A percentile compares a stretch with the other conserved stretches of the same genome.
Conservation (phyloP, 2,329 filamentous ascomycete species). For the Paracamarosporium sp. region DNA sequence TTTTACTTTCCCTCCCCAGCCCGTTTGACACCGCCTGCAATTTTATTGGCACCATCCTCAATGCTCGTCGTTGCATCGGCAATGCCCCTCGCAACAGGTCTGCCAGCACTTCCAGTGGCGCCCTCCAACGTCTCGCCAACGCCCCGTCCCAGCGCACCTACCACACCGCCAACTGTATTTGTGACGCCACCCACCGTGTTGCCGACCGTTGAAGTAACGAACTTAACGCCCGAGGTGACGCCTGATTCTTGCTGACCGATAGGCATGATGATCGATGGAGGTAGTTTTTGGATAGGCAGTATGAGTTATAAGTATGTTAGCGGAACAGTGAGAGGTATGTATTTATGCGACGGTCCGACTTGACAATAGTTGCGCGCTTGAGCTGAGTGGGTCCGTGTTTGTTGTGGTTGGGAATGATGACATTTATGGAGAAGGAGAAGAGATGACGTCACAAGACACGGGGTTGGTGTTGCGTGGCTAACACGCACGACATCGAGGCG, state of each 20-base stretch:
- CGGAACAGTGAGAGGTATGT: not conserved
- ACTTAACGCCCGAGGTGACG: constrained; percentile 60
- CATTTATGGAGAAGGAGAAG: not conserved
- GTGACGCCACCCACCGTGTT: constrained; percentile 62
- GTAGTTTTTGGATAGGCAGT: not conserved
- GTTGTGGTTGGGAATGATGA: not conserved
- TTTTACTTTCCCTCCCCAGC: constrained; percentile 54
- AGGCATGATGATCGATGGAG: constrained; percentile 33
- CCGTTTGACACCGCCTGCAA: constrained; percentile 55
- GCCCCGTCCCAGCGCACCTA: constrained; percentile 55
- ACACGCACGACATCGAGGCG: not conserved
- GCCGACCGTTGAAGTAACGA: constrained; percentile 62
- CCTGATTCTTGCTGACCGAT: constrained; percentile 50
- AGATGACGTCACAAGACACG: not conserved
- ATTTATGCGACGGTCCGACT: not conserved
- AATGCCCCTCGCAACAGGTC: constrained; percentile 51
- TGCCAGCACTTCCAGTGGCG: constrained; percentile 52
- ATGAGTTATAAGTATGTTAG: not conserved
- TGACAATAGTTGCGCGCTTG: not conserved
- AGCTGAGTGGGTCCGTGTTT: not conserved
- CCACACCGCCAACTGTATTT: constrained; percentile 60
- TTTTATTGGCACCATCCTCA: constrained; percentile 51
- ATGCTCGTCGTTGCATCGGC: constrained; percentile 53
- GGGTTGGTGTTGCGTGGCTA: not conserved
- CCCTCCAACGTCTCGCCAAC: constrained; percentile 55